Percentiles rank a stretch among this genome's conserved stretches.
Evolutionary conservation across 768 basidiomycete species (phyloP).

Genomic region (Kondoa subrosea): DNA sequence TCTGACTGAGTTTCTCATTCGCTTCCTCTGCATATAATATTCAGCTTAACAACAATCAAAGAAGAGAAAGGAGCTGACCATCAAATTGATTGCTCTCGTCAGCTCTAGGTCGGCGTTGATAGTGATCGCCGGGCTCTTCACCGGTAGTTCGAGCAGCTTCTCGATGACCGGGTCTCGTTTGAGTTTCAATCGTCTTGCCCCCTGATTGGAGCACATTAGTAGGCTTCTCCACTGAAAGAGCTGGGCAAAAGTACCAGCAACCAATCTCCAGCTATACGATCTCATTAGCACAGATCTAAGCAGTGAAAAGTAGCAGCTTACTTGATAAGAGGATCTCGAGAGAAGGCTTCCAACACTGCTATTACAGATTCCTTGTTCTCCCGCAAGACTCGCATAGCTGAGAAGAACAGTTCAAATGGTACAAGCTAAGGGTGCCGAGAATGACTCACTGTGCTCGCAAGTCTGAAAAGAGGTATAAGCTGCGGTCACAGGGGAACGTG

Average conservation of each 20-base stretch:
- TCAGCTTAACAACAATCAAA: neutral
- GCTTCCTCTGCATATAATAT: conserved; percentile 43
- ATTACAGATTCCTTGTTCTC: conserved; percentile 98
- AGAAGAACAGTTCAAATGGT: too few relatives aligned
- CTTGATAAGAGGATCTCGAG: conserved; percentile 93
- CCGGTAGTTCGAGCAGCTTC: neutral
- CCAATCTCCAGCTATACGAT: conserved; percentile 22
- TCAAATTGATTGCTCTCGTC: conserved; percentile 90
- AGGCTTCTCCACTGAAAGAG: neutral
- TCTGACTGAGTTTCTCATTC: conserved; percentile 72
- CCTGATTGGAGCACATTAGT: neutral
- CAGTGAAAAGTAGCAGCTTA: conserved; percentile 48
- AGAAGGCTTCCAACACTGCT: conserved; percentile 96
- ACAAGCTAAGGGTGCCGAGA: too few relatives aligned
- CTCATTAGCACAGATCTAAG: neutral
- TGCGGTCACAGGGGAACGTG: conserved; percentile 59
- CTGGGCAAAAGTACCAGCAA: neutral
- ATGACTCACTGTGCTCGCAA: conserved; percentile 18
- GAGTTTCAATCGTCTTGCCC: neutral
- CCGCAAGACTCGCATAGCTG: conserved; percentile 89
- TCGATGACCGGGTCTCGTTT: neutral
- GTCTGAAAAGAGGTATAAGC: conserved; percentile 4
- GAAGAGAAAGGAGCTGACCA: conserved; percentile 38
- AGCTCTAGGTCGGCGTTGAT: conserved; percentile 16
- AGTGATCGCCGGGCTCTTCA: neutral